Percentiles rank a stretch among this genome's conserved stretches.
phyloP scores from a whole-genome alignment of 352 stramenopile species.

The Phytophthora sp. region DNA sequence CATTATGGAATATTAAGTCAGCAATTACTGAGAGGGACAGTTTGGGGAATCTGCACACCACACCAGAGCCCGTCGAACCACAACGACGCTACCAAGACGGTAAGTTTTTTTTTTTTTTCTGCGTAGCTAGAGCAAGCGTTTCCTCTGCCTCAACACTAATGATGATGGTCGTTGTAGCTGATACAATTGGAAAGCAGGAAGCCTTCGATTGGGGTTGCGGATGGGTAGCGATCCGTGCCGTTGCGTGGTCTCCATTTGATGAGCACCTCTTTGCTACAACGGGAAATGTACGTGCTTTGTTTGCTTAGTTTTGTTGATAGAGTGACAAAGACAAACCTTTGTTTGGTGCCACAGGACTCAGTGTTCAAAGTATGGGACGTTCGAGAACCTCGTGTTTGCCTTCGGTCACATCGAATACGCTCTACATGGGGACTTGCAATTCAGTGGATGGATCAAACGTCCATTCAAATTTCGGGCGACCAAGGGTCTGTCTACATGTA shows the following conservation, averaged over 20 bases:
- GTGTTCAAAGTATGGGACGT: slow-evolving; percentile 88
- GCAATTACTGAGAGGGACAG: slow-evolving; percentile 14
- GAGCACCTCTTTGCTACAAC: slow-evolving; percentile 85
- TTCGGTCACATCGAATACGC: slow-evolving; percentile 82
- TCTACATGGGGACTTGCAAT: slow-evolving; percentile 81
- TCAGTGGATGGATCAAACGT: slow-evolving; percentile 81
- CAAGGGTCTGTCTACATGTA: slow-evolving; percentile 84
- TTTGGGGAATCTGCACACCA: not conserved
- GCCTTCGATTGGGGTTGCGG: slow-evolving; percentile 83
- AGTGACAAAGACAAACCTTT: not conserved
- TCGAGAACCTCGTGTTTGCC: slow-evolving; percentile 74
- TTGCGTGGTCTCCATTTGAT: slow-evolving; percentile 85
- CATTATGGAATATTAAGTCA: slow-evolving; percentile 79
- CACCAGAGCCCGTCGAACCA: slow-evolving; percentile 54
- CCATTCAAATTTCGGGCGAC: slow-evolving; percentile 79
- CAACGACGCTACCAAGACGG: slow-evolving; percentile 84
- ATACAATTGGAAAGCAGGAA: slow-evolving; percentile 84
- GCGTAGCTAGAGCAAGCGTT: not conserved
- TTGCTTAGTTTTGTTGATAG: not conserved
- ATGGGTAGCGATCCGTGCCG: slow-evolving; percentile 81
- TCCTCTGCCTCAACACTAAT: slow-evolving; percentile 12
- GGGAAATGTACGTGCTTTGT: slow-evolving; percentile 69
- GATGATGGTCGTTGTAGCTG: slow-evolving; percentile 41
- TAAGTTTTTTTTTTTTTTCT: slow-evolving; percentile 23
- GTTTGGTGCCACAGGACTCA: slow-evolving; percentile 56